Percentiles rank a stretch among this genome's conserved stretches.
Conservation (phyloP, 169 alveolate genomes). For the Cryptosporidium tyzzeri region DNA sequence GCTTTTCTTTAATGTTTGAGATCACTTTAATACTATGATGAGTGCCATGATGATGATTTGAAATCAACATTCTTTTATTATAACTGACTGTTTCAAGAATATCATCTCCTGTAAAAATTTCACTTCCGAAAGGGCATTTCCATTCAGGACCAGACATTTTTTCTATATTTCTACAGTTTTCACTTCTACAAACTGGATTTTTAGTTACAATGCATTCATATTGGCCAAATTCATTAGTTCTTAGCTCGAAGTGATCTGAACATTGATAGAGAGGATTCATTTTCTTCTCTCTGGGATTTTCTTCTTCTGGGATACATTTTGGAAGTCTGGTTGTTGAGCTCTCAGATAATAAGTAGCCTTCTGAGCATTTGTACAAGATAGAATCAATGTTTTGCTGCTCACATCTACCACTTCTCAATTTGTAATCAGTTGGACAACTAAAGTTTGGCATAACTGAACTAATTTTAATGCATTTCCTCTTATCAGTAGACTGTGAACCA, state of each 20-base stretch:
- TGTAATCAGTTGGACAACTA: constrained; percentile 53
- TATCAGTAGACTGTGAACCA: constrained; percentile 24
- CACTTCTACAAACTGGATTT: constrained; percentile 27
- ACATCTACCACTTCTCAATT: constrained; percentile 29
- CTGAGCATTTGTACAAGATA: constrained; percentile 35
- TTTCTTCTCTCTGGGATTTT: not conserved
- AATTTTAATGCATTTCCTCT: constrained; percentile 14
- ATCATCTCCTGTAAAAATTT: not conserved
- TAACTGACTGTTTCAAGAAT: not conserved
- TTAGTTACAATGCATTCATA: constrained; percentile 33
- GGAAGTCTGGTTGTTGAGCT: constrained; percentile 34
- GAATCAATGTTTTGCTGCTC: constrained; percentile 44
- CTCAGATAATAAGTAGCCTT: constrained; percentile 5
- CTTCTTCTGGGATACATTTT: constrained; percentile 28
- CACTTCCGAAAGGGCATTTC: constrained; percentile 34
- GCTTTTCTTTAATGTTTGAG: constrained; percentile 7
- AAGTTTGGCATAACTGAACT: constrained; percentile 19
- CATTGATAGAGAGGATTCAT: constrained; percentile 39
- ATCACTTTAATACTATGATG: not conserved
- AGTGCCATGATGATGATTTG: not conserved
- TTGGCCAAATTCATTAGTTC: constrained; percentile 11
- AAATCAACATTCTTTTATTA: not conserved
- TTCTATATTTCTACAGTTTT: constrained; percentile 6
- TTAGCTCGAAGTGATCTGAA: constrained; percentile 10
- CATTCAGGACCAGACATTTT: constrained; percentile 39